Base-by-base conservation (phyloP, 1,284 basidiomycete species). In the Ustilago bromivora region DNA sequence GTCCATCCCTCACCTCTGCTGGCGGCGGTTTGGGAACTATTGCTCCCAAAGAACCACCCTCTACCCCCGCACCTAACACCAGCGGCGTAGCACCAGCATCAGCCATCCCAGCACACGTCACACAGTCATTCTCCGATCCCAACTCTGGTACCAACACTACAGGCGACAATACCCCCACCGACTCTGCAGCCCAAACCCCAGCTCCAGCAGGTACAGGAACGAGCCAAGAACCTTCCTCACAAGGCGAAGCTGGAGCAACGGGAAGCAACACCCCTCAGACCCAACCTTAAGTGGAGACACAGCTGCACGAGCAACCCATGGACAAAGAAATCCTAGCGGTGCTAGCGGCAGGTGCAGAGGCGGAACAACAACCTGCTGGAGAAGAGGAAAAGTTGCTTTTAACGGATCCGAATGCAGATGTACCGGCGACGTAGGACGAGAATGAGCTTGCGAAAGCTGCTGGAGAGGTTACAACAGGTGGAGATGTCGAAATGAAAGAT, bases 1-100 rank as follows among this genome's bases (percentile, higher is more conserved):
- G 60, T 2, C 49, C 60, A 4, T 66, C 57, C 7, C 57, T 61
- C 6, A 52, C 69, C 11, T 64, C 57, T 19, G 65, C 51, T 3
- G 64, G 61, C 8, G 73, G 73, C 23, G 73, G 73, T 3, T 17
- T 76, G 23, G 73, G 73, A 5, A 76, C 73, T 3, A 76, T 76
- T 19, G 73, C 73, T 3, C 73, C 68, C 12, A 66, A 56, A 19
- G 73, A 76, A 12, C 61, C 68, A n/a, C 40, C 69, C 9, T 11
- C 70, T 4, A 31, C 53, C 19, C 47, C 68, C 41, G 15, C 65
- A 13, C 32, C 67, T 3, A 31, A 5, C 7, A 19, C 43, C n/a
- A 46, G 41, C 40, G 34, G 52, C 4, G 64, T 63, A 3, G 41
- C 53, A 10, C 63, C 61, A 34, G 60, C 72, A 12, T 75, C 72